Conservation (phyloP, 441 rosid species). For the Rhodomyrtus psidioides region DNA sequence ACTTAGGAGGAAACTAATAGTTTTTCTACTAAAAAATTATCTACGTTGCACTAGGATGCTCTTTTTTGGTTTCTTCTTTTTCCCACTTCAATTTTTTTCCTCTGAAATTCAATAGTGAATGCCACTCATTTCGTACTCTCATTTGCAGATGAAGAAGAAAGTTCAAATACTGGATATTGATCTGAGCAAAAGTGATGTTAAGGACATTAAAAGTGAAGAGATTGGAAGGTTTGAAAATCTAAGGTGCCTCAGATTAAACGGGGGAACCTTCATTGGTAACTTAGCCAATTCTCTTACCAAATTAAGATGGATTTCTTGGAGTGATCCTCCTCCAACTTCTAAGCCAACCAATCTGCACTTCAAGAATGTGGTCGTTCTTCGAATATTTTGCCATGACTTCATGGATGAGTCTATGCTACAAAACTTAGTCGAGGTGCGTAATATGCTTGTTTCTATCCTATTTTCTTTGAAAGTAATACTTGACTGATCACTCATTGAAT, state of each 20-base stretch:
- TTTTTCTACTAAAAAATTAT: background rate
- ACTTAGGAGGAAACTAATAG: background rate
- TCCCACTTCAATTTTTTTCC: background rate
- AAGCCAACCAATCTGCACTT: background rate
- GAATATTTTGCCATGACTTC: background rate
- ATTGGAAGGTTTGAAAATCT: background rate
- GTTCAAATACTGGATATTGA: background rate
- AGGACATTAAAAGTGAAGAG: background rate
- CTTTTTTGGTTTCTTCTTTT: no score
- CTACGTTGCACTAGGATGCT: background rate
- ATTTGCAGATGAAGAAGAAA: background rate
- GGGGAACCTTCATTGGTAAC: background rate
- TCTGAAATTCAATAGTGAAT: background rate
- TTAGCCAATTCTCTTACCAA: background rate
- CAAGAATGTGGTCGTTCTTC: background rate
- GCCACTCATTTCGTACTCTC: background rate
- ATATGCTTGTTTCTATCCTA: background rate
- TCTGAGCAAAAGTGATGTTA: no score
- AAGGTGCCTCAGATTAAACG: no score
- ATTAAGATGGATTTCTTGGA: background rate
- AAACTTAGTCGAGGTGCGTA: background rate
- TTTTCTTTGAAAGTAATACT: background rate
- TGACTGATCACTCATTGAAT: background rate
- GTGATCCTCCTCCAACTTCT: background rate
- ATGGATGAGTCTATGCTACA: background rate